Base-by-base conservation (phyloP, 202 grass and related monocot species). In the Zoysia matrella region DNA sequence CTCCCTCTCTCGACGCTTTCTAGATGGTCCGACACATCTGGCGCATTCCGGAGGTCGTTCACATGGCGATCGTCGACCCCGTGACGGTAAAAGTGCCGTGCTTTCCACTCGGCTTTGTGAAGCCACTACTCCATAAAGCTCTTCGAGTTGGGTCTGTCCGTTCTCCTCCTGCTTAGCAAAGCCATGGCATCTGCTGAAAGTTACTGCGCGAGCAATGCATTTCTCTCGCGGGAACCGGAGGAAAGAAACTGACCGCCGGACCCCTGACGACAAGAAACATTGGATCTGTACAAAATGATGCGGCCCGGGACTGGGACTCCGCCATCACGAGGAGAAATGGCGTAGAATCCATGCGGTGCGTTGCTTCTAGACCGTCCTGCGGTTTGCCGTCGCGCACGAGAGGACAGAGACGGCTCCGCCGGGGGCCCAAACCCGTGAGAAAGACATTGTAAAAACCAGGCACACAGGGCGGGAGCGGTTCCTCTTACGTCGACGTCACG, bases 301-400 rank as follows among this genome's bases (percentile, higher is more conserved):
- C 84, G 80, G 88, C 5, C 75, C 74, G 36, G 11, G n/a, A 1
- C 14, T 3, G n/a, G n/a, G 22, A 30, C 22, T 30, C 56, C 45
- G 83, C 78, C 54, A 12, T 70, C 74, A 4, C 2, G 65, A 15
- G 75, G 79, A 83, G 88, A 83, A 87, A 87, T 83, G 39, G 75
- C 88, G 88, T 79, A 60, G 3, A 90, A 87, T 71, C 10, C 88
- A 87, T 80, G 84, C 52, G 84, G 84, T 87, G 80, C 88, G 80
- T 47, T 60, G 88, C 43, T 86, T 42, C 80, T 90, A 53, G 88
- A 90, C 84, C 53, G 57, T 46, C 74, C 8, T 7, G 30, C 4
- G 14, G 6, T n/a, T 49, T 47, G n/a, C 65, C n/a, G 16, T 30
- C 56, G 5, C 7, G 30, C 63, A 30, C 75, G 77, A 47, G 74